Percentiles rank a stretch among this genome's conserved stretches.
Conservation (phyloP, 2,329 filamentous ascomycete species). For the Penicillium frequentans region DNA sequence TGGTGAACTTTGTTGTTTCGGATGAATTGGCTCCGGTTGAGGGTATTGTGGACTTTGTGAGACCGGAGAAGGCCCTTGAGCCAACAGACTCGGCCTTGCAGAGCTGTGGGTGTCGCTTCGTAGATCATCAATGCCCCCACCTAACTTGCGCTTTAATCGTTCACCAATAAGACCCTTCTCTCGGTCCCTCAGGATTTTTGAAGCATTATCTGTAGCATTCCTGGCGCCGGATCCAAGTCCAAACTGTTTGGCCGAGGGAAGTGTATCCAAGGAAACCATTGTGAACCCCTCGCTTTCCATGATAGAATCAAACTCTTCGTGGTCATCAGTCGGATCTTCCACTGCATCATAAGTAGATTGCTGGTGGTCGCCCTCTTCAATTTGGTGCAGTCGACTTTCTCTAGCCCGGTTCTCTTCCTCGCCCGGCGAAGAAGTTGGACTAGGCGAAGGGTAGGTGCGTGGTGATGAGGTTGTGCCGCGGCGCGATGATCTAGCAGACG, state of each 20-base stretch:
- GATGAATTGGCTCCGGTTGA: background rate
- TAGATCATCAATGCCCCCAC: conserved; percentile 19
- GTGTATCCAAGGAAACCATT: conserved; percentile 56
- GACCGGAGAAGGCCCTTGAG: background rate
- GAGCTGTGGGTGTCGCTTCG: conserved; percentile 13
- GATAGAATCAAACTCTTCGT: conserved; percentile 54
- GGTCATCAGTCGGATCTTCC: conserved; percentile 40
- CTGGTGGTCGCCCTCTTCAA: conserved; percentile 10
- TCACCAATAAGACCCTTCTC: conserved; percentile 27
- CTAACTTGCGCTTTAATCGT: conserved; percentile 27
- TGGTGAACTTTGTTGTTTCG: background rate
- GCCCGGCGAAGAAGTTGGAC: conserved; percentile 38
- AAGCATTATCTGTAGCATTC: conserved; percentile 22
- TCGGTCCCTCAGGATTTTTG: conserved; percentile 30
- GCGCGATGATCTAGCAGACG: conserved; percentile 35
- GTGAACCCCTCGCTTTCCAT: conserved; percentile 60
- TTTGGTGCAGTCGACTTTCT: conserved; percentile 2
- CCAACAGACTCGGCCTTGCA: conserved; percentile 14
- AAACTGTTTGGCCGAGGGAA: conserved; percentile 51
- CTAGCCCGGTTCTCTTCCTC: conserved; percentile 34
- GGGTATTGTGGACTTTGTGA: background rate
- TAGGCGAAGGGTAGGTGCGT: conserved; percentile 42
- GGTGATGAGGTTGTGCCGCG: conserved; percentile 34
- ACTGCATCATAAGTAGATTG: conserved; percentile 1
- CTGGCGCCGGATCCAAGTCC: conserved; percentile 35